Conservation (phyloP, 768 basidiomycete genomes). For the Termitomyces sp. region DNA sequence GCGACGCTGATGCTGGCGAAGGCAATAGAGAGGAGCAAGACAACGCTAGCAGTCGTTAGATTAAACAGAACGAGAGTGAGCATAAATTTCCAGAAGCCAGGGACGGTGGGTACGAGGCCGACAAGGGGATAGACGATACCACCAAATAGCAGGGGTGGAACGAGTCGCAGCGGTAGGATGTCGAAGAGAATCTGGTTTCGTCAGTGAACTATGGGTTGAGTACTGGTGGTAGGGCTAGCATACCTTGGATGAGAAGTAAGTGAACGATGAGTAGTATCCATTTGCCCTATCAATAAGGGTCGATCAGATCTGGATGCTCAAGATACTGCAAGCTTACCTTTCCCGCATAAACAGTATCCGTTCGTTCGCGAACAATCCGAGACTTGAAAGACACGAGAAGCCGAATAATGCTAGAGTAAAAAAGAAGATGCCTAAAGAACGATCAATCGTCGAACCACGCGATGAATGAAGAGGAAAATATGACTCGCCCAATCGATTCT, state of each 20-base stretch:
- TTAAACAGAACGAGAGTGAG: conserved; percentile 96
- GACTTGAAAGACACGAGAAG: conserved; percentile 92
- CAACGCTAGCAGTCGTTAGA: conserved; percentile 88
- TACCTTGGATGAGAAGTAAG: conserved; percentile 94
- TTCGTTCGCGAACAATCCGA: conserved; percentile 93
- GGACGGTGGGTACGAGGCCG: conserved; percentile 87
- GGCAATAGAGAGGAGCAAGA: conserved; percentile 85
- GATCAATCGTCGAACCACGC: neutral
- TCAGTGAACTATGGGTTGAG: neutral
- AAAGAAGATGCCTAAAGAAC: conserved; percentile 77
- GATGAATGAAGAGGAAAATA: neutral
- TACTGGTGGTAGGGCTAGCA: neutral
- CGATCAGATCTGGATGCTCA: neutral
- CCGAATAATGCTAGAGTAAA: conserved; percentile 96
- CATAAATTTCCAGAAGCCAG: conserved; percentile 97
- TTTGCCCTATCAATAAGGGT: conserved; percentile 58
- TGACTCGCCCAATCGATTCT: conserved; percentile 78
- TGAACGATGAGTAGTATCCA: conserved; percentile 95
- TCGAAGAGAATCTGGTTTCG: conserved; percentile 80
- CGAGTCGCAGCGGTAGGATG: conserved; percentile 88
- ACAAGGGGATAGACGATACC: conserved; percentile 94
- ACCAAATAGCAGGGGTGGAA: conserved; percentile 93
- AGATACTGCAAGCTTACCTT: conserved; percentile 43
- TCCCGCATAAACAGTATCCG: conserved; percentile 98
- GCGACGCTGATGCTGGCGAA: conserved; percentile 86